Evolutionary conservation across 139 green algal species (phyloP).

Genomic region (Chlamydomonas schloesseri): DNA sequence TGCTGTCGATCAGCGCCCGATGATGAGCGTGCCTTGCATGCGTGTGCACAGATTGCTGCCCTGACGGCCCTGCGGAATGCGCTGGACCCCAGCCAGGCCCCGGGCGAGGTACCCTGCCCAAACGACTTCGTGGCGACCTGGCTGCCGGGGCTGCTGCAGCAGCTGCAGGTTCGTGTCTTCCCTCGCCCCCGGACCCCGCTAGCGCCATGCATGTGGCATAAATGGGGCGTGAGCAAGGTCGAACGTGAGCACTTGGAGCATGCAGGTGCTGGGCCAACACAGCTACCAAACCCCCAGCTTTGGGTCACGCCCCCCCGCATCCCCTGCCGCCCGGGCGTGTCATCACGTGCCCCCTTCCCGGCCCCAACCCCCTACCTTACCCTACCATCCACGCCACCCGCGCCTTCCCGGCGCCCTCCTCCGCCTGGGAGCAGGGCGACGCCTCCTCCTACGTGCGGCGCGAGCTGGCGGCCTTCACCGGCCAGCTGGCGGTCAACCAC

Average conservation of each 20-base stretch:
- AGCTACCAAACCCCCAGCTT: too few relatives aligned
- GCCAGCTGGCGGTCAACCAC: conserved; percentile 23
- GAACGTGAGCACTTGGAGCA: too few relatives aligned
- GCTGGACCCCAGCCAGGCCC: conserved; percentile 8
- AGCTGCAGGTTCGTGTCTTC: conserved; percentile 17
- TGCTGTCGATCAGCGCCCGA: background rate
- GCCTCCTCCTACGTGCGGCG: background rate
- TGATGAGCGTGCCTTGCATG: background rate
- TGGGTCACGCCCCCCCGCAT: background rate
- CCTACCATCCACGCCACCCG: background rate
- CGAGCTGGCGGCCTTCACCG: conserved; percentile 28
- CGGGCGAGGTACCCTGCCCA: background rate
- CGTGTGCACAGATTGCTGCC: background rate
- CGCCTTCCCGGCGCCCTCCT: background rate
- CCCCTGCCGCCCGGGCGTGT: too few relatives aligned
- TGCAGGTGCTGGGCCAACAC: background rate
- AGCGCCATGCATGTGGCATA: too few relatives aligned
- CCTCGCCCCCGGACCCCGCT: background rate
- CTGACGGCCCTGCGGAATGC: conserved; percentile 22
- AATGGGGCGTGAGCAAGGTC: too few relatives aligned
- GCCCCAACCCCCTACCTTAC: too few relatives aligned
- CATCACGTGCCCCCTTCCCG: too few relatives aligned
- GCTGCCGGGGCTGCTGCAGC: conserved; percentile 15
- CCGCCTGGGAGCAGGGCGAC: conserved; percentile 3
- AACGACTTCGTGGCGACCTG: conserved; percentile 26